Base-by-base conservation (phyloP, 768 basidiomycete genomes). In the Rossbeevera mucosa region DNA sequence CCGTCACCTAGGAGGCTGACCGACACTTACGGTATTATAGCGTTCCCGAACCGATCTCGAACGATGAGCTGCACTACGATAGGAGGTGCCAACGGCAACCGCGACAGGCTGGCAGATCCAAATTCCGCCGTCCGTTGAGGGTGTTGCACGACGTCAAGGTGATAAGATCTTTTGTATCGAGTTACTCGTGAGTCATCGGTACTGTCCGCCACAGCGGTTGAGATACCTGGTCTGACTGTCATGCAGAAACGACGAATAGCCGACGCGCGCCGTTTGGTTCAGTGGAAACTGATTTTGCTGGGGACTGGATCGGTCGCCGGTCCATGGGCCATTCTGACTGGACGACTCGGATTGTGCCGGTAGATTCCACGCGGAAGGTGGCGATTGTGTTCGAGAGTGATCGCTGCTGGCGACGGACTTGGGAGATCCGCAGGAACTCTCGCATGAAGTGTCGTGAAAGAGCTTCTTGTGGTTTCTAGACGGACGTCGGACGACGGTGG, bases 91-190 rank as follows among this genome's bases (percentile, higher is more conserved):
- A 95, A 74, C 16, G 93, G 88, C 48, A 93, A 72, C 44, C 90
- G 85, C 53, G 88, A 91, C 48, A 93, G 75, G 51, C 77, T 82
- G 20, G 80, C 79, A 46, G 78, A 72, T 44, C 88, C 86, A 69
- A 91, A 93, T 66, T 90, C 90, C 36, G 93, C 91, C 24, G 89
- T 85, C 55, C 79, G 79, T 57, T 80, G 77, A 9, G 93, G 93
- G 54, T 94, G 86, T 61, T 96, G 93, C 24, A 93, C 79, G 53
- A 94, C 82, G 64, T 89, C 84, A 16, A 96, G 83, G 44, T 86
- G 80, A 66, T 94, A 95, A 1, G 81, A 74, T 69, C 83, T 84
- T 38, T 38, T 60, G 56, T 52, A 47, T 60, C 43, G 57, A 51
- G 30, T 22, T 24, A 46, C 21, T 42, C 49, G 53, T 69, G 46